Evolutionary conservation across 202 grass and related monocot species (phyloP), one percentile per base, ranked within the genome.

Genomic region (Brachypodium distachyon): DNA sequence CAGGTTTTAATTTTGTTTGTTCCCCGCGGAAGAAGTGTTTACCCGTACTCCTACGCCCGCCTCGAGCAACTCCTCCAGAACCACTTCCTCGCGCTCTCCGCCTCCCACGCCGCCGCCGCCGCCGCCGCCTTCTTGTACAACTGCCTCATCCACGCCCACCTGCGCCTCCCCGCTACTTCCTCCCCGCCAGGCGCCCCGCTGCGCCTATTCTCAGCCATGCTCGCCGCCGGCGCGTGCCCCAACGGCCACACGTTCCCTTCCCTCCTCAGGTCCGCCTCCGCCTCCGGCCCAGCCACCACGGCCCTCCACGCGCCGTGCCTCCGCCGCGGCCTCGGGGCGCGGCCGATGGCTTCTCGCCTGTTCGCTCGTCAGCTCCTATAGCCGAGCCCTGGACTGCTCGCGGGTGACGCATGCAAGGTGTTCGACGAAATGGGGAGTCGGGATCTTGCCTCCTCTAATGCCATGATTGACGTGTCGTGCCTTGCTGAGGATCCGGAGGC

Each of bases 211-310:
- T 40, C 61, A 40, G 50, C 91, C 80, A 88, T 89, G 87, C 90
- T 93, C 40, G 50, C 50, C 29, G 50, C 59, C 26, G 69, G 85
- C 32, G 77, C 40, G 41, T 77, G 33, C 44, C 93, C 87, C 43
- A 93, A 93, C 63, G 39, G 79, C 83, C 85, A 89, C 73, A 85
- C 87, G 11, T 93, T 97, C 77, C 90, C 93, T 27, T 83, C 82
- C 19, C 83, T 97, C 11, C 41, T 97, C 80, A 97, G 86, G 67
- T 81, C 76, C 25, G 66, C 26, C 37, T 29, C 66, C 39, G 36
- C 44, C 31, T 56, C 68, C 14, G 37, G 28, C 26, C 13, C 33
- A 32, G 38, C 42, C 11, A 85, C 87, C 16, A 19, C 12, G 23
- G 42, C 63, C 21, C 40, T 97, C 75, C 93, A 97, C 67, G 68